Base-by-base conservation (phyloP, 805 yeast species). In the Candida anglica region DNA sequence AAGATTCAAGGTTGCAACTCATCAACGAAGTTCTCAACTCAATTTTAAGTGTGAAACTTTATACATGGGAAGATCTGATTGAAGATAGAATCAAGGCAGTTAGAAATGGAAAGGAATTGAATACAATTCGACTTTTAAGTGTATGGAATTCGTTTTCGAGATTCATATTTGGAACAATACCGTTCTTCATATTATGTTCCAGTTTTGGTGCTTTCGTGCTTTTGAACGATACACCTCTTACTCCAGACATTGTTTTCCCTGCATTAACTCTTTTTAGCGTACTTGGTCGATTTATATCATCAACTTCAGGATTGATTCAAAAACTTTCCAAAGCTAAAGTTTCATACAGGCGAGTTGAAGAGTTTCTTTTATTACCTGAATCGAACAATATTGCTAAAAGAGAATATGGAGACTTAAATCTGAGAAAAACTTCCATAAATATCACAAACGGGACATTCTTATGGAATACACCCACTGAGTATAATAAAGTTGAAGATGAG, bases 41-140 rank as follows among this genome's bases (percentile, higher is more conserved):
- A 52, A 86, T 93, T 57, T 91, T 88, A 63, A 86, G 96, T 9
- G 69, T 93, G 55, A 93, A 93, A 56, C 71, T 94, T 32, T 93
- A 93, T 52, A 94, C 94, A 2, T 93, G 99, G 99, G 99, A 93
- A 62, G 64, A 56, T 19, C 95, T 98, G 3, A 87, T 86, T 55
- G 75, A 76, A 50, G 73, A 70, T 19, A 83, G 82, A 47, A 69
- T 94, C 38, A 76, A 77, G 43, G 63, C 79, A 50, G 95, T 91
- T 15, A 82, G 99, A 72, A 87, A 91, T 53, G 86, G 86, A 29
- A 80, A 81, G 48, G 96, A 89, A 60, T 73, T 89, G 56, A 70
- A 70, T 19, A 89, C 85, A 46, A 71, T 93, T 58, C 77, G 72
- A 45, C 77, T 66, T 46, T 81, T 87, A 67, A 89, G 94, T 46